Percentiles rank a stretch among this genome's conserved stretches.
Evolutionary conservation across 2,329 filamentous ascomycete species (phyloP).

Genomic region (Apiospora aurea): DNA sequence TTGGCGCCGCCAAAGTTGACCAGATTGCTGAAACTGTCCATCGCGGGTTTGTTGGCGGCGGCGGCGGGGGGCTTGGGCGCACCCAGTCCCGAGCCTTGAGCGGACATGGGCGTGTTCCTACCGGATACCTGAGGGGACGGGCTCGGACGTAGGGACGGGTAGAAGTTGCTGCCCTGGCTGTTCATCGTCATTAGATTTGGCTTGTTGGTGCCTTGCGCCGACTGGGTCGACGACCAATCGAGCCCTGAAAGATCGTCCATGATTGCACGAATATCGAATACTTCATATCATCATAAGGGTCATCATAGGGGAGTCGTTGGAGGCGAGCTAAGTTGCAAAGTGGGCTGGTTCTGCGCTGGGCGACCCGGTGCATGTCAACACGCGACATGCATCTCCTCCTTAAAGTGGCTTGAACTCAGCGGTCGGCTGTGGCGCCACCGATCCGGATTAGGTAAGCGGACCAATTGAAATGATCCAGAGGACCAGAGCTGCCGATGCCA

Average conservation of each 20-base stretch:
- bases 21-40: conserved; percentile 82
- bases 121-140: conserved; percentile 63
- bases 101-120: conserved; percentile 62
- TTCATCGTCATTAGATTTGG: conserved; percentile 38
- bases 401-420: conserved; percentile 17
- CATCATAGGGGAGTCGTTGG: background rate
- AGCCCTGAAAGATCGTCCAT: conserved; percentile 46
- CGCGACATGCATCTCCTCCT: conserved; percentile 15
- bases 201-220: conserved; percentile 32
- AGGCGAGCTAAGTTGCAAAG: conserved; percentile 7
- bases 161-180: conserved; percentile 40
- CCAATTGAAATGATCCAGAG: background rate
- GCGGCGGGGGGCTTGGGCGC: conserved; percentile 52
- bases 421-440: conserved; percentile 15
- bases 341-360: background rate
- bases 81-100: conserved; percentile 53
- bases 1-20: conserved; percentile 69
- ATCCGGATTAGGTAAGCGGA: background rate
- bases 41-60: conserved; percentile 52
- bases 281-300: conserved; percentile 38
- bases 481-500: background rate
- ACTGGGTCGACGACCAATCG: conserved; percentile 43
- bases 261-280: conserved; percentile 25
- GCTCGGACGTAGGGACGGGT: conserved; percentile 58
- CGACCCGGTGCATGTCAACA: conserved; percentile 8